A percentile compares a stretch with the other conserved stretches of the same genome.
Conservation (phyloP, 345 rosid species). For the Anastatica hierochuntica region DNA sequence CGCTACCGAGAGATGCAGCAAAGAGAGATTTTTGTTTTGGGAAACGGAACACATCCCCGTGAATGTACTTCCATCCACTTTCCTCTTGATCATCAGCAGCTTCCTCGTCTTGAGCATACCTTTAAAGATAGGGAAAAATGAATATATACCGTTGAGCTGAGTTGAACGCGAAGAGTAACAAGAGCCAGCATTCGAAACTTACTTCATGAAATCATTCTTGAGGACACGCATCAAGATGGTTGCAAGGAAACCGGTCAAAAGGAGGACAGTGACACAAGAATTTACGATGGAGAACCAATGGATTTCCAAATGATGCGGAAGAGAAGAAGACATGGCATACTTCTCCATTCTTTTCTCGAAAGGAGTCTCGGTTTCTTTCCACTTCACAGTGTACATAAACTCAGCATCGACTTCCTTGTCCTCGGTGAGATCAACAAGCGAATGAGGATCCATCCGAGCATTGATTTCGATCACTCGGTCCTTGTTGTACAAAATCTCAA, state of each 20-base stretch:
- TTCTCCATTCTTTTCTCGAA: constrained; percentile 54
- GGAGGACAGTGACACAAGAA: constrained; percentile 51
- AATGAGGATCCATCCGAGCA: constrained; percentile 31
- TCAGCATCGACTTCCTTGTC: constrained; percentile 41
- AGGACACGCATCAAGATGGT: constrained; percentile 49
- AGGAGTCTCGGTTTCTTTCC: constrained; percentile 44
- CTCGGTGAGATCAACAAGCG: constrained; percentile 37
- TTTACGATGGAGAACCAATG: constrained; percentile 55
- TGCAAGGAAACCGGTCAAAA: constrained; percentile 51
- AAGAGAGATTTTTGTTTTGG: constrained; percentile 38
- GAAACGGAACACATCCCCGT: constrained; percentile 41
- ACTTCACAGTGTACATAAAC: constrained; percentile 39
- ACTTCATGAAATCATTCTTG: constrained; percentile 53
- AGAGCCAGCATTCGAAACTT: too few species aligned
- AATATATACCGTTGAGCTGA: too few species aligned
- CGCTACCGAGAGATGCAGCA: constrained; percentile 48
- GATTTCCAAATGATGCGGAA: constrained; percentile 46
- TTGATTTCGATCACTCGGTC: constrained; percentile 44
- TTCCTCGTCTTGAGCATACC: constrained; percentile 54
- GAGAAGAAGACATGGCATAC: constrained; percentile 36
- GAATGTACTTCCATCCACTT: constrained; percentile 39
- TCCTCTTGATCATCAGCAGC: constrained; percentile 52
- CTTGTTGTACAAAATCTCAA: constrained; percentile 38
- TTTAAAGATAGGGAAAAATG: background rate
- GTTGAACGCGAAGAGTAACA: background rate